These are phyloP conservation scores for Dactylorhiza incarnata DNA, from an alignment of 106 monocot species.

Conservation along the genomic window DNA sequence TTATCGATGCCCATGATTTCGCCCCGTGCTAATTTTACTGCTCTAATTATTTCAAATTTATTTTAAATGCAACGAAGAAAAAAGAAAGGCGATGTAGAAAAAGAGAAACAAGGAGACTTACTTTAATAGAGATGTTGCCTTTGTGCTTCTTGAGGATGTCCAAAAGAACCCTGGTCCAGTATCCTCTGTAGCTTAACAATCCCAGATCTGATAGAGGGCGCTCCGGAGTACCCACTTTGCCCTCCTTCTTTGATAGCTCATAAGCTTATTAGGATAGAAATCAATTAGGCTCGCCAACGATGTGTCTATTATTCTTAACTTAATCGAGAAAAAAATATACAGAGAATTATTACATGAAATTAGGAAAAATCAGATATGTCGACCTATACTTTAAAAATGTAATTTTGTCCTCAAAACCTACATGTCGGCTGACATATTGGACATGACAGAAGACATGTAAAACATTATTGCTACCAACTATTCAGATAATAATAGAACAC, in stretches of 20 bases:
- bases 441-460: too few species aligned
- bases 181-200: constrained; percentile 80
- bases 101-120: constrained; percentile 17
- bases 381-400: too few species aligned
- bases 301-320: neutral
- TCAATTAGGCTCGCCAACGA: neutral
- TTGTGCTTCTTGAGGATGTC: constrained; percentile 96
- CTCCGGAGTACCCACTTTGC: constrained; percentile 95
- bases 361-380: neutral
- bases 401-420: too few species aligned
- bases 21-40: too few species aligned
- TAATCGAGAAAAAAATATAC: neutral
- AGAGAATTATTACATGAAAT: neutral
- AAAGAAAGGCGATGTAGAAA: neutral
- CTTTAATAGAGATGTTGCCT: constrained; percentile 96
- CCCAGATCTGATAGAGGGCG: constrained; percentile 95
- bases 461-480: too few species aligned
- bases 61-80: neutral
- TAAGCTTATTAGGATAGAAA: constrained; percentile 42
- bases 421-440: too few species aligned
- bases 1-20: too few species aligned
- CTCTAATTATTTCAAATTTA: too few species aligned
- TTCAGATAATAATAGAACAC: too few species aligned
- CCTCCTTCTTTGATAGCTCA: constrained; percentile 98
- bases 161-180: constrained; percentile 94